Conservation (phyloP, 2,329 filamentous ascomycete genomes). For the Talaromyces islandicus region DNA sequence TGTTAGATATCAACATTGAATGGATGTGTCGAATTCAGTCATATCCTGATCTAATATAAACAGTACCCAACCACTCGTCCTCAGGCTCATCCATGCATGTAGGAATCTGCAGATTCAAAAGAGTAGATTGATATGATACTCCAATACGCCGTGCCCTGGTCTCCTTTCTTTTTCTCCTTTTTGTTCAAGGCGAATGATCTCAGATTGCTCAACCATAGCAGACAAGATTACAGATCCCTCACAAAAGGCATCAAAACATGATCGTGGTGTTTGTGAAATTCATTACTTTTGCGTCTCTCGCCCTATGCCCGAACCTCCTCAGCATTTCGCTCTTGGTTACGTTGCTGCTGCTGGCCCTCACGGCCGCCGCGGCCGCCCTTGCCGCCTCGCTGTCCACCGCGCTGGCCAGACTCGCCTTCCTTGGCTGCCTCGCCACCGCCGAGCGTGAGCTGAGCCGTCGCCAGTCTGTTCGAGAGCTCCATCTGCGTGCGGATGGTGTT, state of each 20-base stretch:
- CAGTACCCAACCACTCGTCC: not conserved
- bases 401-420: conserved; percentile 26
- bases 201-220: conserved; percentile 15
- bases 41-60: not conserved
- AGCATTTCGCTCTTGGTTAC: conserved; percentile 29
- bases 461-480: conserved; percentile 90
- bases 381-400: conserved; percentile 30
- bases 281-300: conserved; percentile 12
- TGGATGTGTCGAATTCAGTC: not conserved
- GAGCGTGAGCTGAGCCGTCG: conserved; percentile 64
- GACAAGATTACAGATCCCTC: conserved; percentile 13
- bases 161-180: conserved; percentile 12
- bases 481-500: conserved; percentile 99
- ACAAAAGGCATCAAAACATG: conserved; percentile 11
- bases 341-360: conserved; percentile 30
- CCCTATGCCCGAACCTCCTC: conserved; percentile 34
- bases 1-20: not conserved
- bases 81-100: not conserved
- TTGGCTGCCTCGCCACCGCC: conserved; percentile 39
- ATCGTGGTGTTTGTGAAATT: conserved; percentile 13
- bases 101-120: not conserved
- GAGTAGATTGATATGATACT: conserved; percentile 14
- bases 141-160: conserved; percentile 28
- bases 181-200: not conserved
- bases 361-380: conserved; percentile 33